Evolutionary conservation across 73 alveolate species (phyloP), one percentile per base, ranked within the genome.

Genomic region (Durusdinium trenchii): DNA sequence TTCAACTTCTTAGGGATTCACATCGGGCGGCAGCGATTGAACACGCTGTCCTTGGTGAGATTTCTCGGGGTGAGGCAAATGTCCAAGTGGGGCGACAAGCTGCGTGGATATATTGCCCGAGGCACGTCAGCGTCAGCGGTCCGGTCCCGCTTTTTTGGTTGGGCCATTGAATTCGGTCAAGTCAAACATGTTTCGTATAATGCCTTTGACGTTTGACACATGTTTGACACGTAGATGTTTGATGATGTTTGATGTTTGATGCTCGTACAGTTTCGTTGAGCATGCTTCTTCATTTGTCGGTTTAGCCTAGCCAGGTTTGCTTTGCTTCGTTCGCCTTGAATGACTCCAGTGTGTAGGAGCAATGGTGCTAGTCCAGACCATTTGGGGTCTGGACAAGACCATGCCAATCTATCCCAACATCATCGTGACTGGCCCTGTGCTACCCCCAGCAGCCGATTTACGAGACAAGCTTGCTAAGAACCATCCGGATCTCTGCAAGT

Each of bases 361-460:
- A 18, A 38, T 84, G 26, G 78, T 84, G 36, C 54, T 84, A 54
- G 94, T 84, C 51, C 94, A 84, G 79, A 52, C 94, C 23, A 84
- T 84, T 84, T 84, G 94, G 94, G 95, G 95, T 62, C 82, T 86
- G 28, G 95, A 86, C 95, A 40, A 38, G 1, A 54, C 95, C 1
- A 14, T 43, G 9, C 95, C 95, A 42, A 62, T 86, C 47, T 86
- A 57, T 38, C 95, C 95, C 95, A 86, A 86, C 35, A 16, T 86
- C 57, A 87, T 90, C 76, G 76, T 90, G 51, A 90, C 97, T 20
- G 97, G 97, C 43, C 97, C 97, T 7, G 97, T 90, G 43, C 20
- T 90, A 60, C 97, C 97, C 6, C 97, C 97, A 10, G 97, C 97
- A 10, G 48, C 64, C 46, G 89, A 90, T 57, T 64, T 90, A 35